phyloP scores from a whole-genome alignment of 805 yeast genomes.

The Kluyveromyces wickerhamii region DNA sequence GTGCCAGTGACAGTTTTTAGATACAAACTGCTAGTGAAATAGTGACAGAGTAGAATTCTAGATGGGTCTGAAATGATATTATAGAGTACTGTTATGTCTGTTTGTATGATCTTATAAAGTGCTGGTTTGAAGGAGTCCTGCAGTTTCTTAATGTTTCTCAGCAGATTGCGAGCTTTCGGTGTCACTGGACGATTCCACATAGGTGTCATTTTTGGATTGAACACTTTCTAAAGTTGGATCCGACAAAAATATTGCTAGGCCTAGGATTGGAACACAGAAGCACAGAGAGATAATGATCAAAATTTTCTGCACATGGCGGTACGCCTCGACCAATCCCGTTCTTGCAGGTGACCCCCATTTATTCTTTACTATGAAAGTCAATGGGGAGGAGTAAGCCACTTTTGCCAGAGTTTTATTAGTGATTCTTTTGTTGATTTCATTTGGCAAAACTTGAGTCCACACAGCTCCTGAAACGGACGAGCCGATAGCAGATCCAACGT shows the following conservation, averaged over 20 bases:
- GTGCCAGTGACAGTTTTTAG: no score
- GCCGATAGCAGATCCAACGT: constrained; percentile 60
- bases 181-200: not conserved
- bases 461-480: constrained; percentile 59
- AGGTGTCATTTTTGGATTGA: not conserved
- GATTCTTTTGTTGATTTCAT: constrained; percentile 32
- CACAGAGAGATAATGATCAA: constrained; percentile 47
- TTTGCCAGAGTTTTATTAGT: constrained; percentile 29
- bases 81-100: no score
- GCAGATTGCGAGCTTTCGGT: no score
- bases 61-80: no score
- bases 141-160: no score
- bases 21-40: no score
- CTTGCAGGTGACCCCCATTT: constrained; percentile 57
- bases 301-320: constrained; percentile 46
- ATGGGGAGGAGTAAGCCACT: constrained; percentile 44
- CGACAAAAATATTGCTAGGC: constrained; percentile 41
- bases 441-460: constrained; percentile 54
- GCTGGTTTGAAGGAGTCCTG: no score
- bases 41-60: no score
- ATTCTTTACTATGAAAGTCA: constrained; percentile 37
- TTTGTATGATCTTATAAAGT: no score
- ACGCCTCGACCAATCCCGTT: constrained; percentile 44
- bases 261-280: constrained; percentile 46
- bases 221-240: constrained; percentile 37